These are phyloP conservation scores for Fagus sylvatica DNA, from an alignment of 306 rosid species.

Conservation along the genomic window DNA sequence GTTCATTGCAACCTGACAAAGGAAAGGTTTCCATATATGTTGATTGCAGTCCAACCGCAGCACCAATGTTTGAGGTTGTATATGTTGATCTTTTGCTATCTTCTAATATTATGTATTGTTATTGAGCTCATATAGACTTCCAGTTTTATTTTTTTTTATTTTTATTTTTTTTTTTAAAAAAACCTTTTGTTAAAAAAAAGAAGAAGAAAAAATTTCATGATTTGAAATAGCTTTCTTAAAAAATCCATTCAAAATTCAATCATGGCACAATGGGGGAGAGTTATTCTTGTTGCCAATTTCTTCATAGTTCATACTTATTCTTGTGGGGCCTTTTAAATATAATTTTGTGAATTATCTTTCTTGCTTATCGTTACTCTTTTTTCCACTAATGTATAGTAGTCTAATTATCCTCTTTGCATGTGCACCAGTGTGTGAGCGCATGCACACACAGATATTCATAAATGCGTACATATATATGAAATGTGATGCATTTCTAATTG, in stretches of 20 bases:
- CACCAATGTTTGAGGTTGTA: constrained; percentile 72
- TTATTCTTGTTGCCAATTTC: no score
- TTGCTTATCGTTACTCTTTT: constrained; percentile 4
- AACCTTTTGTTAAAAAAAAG: no score
- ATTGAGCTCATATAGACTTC: neutral
- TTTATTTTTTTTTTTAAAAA: neutral
- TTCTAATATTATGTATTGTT: constrained; percentile 9
- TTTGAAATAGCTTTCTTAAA: neutral
- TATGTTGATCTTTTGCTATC: neutral
- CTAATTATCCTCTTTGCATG: neutral
- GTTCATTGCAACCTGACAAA: constrained; percentile 59
- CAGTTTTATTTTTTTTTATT: neutral
- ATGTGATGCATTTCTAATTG: neutral
- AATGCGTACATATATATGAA: neutral
- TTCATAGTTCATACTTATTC: no score
- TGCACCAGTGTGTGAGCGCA: neutral
- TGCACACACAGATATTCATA: neutral
- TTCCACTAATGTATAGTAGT: constrained; percentile 7
- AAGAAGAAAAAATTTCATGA: neutral
- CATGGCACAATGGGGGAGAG: no score
- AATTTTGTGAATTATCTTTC: neutral
- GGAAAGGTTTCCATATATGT: constrained; percentile 69
- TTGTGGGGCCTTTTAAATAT: no score
- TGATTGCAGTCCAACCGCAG: constrained; percentile 82
- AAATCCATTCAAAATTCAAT: neutral